Percentiles rank a stretch among this genome's conserved stretches.
Evolutionary conservation across 2,329 filamentous ascomycete species (phyloP).

Genomic region (Trichoderma pleuroti): DNA sequence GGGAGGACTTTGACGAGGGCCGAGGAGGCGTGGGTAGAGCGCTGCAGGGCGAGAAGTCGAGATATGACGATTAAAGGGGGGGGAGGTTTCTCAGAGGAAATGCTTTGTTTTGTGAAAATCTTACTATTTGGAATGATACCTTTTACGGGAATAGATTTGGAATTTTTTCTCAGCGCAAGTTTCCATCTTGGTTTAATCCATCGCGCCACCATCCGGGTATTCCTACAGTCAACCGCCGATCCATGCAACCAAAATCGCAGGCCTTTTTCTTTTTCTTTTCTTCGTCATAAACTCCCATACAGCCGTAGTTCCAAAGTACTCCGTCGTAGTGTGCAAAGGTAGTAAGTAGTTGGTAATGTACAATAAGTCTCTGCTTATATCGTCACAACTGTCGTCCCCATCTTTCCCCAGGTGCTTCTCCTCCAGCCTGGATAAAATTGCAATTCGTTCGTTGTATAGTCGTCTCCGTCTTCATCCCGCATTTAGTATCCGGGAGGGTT

Average conservation of each 20-base stretch:
- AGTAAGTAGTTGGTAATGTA: neutral
- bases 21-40: constrained; percentile 84
- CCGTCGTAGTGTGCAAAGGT: neutral
- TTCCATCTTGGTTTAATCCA: neutral
- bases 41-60: constrained; percentile 53
- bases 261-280: neutral
- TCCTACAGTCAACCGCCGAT: constrained; percentile 22
- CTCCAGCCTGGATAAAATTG: neutral
- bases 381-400: neutral
- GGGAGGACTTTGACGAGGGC: constrained; percentile 94
- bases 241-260: neutral
- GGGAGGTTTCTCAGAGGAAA: no score
- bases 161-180: constrained; percentile 9
- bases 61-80: constrained; percentile 39
- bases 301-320: neutral
- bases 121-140: constrained; percentile 14
- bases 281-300: neutral
- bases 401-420: neutral
- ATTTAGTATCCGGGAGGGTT: constrained; percentile 90
- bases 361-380: constrained; percentile 13
- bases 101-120: neutral
- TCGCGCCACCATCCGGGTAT: constrained; percentile 23
- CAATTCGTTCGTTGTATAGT: neutral
- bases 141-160: neutral
- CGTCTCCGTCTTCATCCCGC: neutral